These are phyloP conservation scores for Plectosphaerella sp. DNA, from an alignment of 2,329 filamentous ascomycete genomes.

Conservation along the genomic window DNA sequence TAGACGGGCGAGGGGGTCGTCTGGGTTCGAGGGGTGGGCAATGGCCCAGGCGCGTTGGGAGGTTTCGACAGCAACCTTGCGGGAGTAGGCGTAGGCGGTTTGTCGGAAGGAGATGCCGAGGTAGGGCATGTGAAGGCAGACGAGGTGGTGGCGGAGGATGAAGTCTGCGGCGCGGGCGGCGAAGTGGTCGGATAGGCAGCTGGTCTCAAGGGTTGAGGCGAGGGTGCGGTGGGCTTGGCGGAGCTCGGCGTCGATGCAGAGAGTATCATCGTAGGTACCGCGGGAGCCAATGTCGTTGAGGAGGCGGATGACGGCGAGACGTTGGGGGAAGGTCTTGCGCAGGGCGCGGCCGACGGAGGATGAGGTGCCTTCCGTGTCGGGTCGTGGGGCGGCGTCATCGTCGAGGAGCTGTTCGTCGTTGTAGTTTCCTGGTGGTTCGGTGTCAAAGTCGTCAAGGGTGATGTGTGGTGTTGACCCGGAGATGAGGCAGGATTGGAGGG, in stretches of 20 bases:
- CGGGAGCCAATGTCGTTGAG: conserved; percentile 33
- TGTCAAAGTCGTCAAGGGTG: conserved; percentile 40
- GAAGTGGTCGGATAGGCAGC: neutral
- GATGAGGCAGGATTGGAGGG: conserved; percentile 37
- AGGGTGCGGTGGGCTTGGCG: neutral
- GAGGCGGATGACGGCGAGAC: conserved; percentile 35
- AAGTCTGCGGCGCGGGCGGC: neutral
- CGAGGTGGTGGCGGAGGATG: conserved; percentile 26
- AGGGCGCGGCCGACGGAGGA: conserved; percentile 36
- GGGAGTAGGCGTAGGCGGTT: conserved; percentile 47
- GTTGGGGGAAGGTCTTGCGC: conserved; percentile 33
- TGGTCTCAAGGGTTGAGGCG: neutral
- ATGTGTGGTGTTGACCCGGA: conserved; percentile 43
- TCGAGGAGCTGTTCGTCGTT: conserved; percentile 42
- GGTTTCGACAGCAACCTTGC: conserved; percentile 44
- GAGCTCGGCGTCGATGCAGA: conserved; percentile 38
- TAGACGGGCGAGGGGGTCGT: conserved; percentile 19
- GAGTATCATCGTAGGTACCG: conserved; percentile 37
- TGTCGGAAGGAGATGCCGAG: conserved; percentile 37
- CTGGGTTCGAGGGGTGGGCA: conserved; percentile 10
- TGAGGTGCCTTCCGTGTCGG: conserved; percentile 32
- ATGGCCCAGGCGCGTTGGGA: conserved; percentile 18
- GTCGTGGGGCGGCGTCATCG: conserved; percentile 23
- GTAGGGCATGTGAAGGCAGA: conserved; percentile 50
- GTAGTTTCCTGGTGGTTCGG: conserved; percentile 41